Evolutionary conservation across 352 stramenopile species (phyloP), one percentile per base, ranked within the genome.

Genomic region (Globisporangium orthogonon): DNA sequence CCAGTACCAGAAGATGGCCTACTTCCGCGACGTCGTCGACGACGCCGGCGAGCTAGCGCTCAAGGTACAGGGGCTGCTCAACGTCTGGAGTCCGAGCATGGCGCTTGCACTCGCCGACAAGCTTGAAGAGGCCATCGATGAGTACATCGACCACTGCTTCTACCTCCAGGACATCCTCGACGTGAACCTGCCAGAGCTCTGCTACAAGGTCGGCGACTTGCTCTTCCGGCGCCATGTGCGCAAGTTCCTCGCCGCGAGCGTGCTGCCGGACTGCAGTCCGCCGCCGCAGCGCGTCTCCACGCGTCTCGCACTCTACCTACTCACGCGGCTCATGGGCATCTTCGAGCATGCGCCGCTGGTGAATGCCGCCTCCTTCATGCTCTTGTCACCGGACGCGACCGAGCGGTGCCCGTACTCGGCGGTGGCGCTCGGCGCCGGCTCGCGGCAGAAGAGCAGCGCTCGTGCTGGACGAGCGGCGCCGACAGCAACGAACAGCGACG

Each of bases 161-260:
- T 95, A 92, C 45, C 62, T 95, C 30, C 85, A 95, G 43, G 85
- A 95, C 51, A 70, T 95, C 7, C 66, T 95, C 43, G 78, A 91
- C 51, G 81, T 95, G 17, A 84, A 92, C 47, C 58, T 95, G 7
- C 83, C 85, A 0, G 85, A 93, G 56, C 76, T 95, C 6, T 88
- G 77, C 61, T 91, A 91, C 70, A 80, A 82, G 41, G 70, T 95
- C 17, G 85, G 81, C 31, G 78, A 91, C 49, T 57, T 86, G 56
- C 56, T 95, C 5, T 95, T 84, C 58, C 79, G 68, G 14, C 56
- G 70, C 51, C 84, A 95, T 66, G 69, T 93, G 47, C 82, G 82
- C 53, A 59, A 71, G 33, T 68, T 93, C 18, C 48, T 95, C 13
- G 80, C 77, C 0, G 80, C 76, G 17, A 95, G 85, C 53, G 50